These are phyloP conservation scores for Pleurotus pulmonarius DNA, from an alignment of 768 basidiomycete species.

Conservation along the genomic window DNA sequence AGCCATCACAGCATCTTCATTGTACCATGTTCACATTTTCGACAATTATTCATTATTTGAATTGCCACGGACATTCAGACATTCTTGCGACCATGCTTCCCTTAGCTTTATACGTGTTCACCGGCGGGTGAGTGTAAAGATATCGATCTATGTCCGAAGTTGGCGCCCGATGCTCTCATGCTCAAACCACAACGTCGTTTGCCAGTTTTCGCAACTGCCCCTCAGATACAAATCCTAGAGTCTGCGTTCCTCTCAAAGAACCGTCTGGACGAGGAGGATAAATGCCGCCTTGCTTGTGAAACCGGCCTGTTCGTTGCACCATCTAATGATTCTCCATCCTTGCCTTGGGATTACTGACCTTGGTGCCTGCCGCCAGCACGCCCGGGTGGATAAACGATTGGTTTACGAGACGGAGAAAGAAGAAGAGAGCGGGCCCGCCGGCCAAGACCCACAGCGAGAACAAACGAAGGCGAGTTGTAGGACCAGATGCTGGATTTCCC, in stretches of 20 bases:
- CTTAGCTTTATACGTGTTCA: neutral
- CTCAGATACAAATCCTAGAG: neutral
- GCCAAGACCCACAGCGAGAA: neutral
- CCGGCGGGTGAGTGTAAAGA: neutral
- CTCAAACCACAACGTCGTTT: neutral
- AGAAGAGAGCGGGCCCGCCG: neutral
- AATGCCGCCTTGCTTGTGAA: neutral
- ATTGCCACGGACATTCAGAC: too few species aligned
- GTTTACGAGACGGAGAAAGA: neutral
- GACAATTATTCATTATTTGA: too few species aligned
- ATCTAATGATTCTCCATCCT: neutral
- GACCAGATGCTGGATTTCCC: neutral
- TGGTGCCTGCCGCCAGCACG: neutral
- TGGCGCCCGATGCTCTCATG: too few species aligned
- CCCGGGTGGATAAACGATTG: neutral
- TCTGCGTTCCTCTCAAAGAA: neutral
- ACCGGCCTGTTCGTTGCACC: slow-evolving; percentile 1
- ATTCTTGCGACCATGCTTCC: neutral
- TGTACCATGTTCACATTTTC: too few species aligned
- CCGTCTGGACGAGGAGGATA: neutral
- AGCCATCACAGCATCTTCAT: too few species aligned
- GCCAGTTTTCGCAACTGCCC: neutral
- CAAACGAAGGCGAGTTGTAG: neutral
- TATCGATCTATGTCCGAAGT: too few species aligned
- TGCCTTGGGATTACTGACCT: neutral